phyloP scores from a whole-genome alignment of 2,329 filamentous ascomycete genomes.

The Fusarium newnesense region DNA sequence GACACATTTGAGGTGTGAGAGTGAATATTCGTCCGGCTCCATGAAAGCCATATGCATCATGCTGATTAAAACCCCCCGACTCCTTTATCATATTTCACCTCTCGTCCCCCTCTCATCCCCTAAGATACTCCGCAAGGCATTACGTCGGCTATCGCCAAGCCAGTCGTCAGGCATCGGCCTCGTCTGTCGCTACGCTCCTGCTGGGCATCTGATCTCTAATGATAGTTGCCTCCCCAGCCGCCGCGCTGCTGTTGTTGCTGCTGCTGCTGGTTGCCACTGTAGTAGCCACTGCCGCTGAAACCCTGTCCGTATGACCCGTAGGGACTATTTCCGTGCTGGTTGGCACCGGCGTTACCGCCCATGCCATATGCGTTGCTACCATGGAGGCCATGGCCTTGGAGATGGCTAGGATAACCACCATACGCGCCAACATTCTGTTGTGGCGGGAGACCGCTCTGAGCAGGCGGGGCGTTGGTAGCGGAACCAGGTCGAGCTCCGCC shows the following conservation, averaged over 20 bases:
- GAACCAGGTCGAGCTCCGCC: constrained; percentile 67
- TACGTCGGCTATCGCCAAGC: constrained; percentile 40
- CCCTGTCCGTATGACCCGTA: constrained; percentile 65
- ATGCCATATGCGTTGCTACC: constrained; percentile 66
- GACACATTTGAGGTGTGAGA: constrained; percentile 45
- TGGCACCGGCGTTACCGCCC: constrained; percentile 60
- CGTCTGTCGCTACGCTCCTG: not conserved
- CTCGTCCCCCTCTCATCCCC: constrained; percentile 30
- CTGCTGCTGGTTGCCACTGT: constrained; percentile 51
- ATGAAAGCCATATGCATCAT: constrained; percentile 44
- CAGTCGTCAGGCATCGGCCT: not conserved
- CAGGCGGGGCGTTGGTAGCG: constrained; percentile 61
- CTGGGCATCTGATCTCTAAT: constrained; percentile 48
- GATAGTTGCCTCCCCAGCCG: constrained; percentile 71
- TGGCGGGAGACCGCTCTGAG: constrained; percentile 64
- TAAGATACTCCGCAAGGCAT: constrained; percentile 34
- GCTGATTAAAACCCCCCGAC: constrained; percentile 46
- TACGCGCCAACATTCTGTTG: constrained; percentile 66
- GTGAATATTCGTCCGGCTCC: constrained; percentile 41
- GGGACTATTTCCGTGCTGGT: constrained; percentile 63
- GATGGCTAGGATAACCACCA: constrained; percentile 65
- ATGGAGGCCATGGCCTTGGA: constrained; percentile 64
- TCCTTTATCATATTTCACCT: constrained; percentile 36
- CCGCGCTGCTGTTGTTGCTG: constrained; percentile 56
- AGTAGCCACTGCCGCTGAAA: constrained; percentile 60